Base-by-base conservation (phyloP, 169 alveolate species). In the Pseudocohnilembus persalinus region DNA sequence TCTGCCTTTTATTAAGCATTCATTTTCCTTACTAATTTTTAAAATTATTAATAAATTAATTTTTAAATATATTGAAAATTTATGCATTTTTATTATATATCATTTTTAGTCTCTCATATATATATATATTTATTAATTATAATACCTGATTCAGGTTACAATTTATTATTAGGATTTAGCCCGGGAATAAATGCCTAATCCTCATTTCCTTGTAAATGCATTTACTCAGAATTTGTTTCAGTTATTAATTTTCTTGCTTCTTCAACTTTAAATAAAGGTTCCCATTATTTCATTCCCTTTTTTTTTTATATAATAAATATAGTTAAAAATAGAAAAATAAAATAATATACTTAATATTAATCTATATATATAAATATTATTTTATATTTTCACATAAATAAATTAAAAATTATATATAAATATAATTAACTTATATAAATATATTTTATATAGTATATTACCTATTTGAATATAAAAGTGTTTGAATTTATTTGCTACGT, bases 401-500 rank as follows among this genome's bases (percentile, higher is more conserved):
- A 80, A 84, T 25, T 75, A 11, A 29, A 88, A 20, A n/a, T 49
- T 27, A 29, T 72, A 20, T 81, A 65, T 76, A 11, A 82, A 68
- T 35, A 76, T 73, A 34, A 31, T 32, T 25, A 88, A 30, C 72
- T 78, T 30, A 30, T 29, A 84, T 25, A 88, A 28, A 31, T 68
- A 72, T 32, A 75, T 49, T 89, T 89, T 83, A 28, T 27, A 30
- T 1, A 83, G 85, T 31, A 24, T 4, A 84, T 83, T 83, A n/a
- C 88, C 90, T 74, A 83, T 87, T 64, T 72, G 74, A 91, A 90
- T 26, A 78, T 90, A 49, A 29, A 68, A 35, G 90, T 74, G 30
- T 81, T n/a, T 6, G 92, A 87, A 25, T 83, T 87, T 16, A 90
- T 75, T n/a, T 77, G 81, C 25, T 76, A 78, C 0, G 94, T 90